Evolutionary conservation across 371 early-diverging fungal species (phyloP).

Genomic region (Lichtheimia corymbifera): DNA sequence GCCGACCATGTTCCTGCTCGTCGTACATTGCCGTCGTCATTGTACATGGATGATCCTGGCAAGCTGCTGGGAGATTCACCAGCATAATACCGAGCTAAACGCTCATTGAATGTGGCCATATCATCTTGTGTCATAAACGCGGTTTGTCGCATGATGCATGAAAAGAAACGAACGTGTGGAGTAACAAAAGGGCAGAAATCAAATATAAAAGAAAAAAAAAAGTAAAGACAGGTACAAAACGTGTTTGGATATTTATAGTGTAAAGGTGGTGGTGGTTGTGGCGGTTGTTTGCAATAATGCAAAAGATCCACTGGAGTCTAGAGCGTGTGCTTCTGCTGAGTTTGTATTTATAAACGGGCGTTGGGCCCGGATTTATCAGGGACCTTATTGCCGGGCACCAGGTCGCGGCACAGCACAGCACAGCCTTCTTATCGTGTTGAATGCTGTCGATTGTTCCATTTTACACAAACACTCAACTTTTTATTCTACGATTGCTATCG

Average conservation of each 20-base stretch:
- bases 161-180: background rate
- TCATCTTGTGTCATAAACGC: background rate
- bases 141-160: background rate
- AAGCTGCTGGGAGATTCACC: background rate
- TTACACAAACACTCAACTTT: too few relatives aligned
- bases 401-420: too few relatives aligned
- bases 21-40: constrained; percentile 4
- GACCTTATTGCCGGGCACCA: background rate
- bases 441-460: too few relatives aligned
- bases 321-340: background rate
- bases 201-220: background rate
- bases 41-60: background rate
- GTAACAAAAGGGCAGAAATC: background rate
- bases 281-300: background rate
- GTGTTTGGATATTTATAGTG: background rate
- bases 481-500: too few relatives aligned
- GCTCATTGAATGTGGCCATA: constrained; percentile 1
- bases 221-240: too few relatives aligned
- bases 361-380: constrained; percentile 5
- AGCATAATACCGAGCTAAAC: background rate
- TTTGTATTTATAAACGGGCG: background rate
- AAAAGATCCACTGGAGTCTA: background rate
- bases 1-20: constrained; percentile 2
- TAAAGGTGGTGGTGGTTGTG: background rate
- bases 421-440: too few relatives aligned